Percentiles rank a stretch among this genome's conserved stretches.
Evolutionary conservation across 805 yeast genomes (phyloP).

Genomic region (Saccharomycopsis capsularis): DNA sequence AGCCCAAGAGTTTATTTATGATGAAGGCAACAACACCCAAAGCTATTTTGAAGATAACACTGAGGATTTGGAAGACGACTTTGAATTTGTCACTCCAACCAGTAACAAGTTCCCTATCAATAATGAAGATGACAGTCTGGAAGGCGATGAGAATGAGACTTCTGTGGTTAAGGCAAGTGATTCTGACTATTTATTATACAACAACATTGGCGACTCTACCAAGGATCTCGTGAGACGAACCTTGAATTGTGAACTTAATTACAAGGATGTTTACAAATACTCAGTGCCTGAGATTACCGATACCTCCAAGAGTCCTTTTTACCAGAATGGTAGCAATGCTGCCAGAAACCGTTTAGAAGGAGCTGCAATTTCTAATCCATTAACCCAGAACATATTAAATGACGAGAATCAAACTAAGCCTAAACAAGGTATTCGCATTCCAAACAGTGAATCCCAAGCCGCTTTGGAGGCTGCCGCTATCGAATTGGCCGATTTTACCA

Average conservation of each 20-base stretch:
- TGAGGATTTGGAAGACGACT: slow-evolving; percentile 19
- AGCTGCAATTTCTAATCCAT: slow-evolving; percentile 1
- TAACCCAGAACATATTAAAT: slow-evolving; percentile 8
- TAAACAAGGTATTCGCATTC: too few relatives aligned
- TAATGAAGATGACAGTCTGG: not conserved
- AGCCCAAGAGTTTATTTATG: slow-evolving; percentile 1
- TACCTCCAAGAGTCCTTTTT: slow-evolving; percentile 14
- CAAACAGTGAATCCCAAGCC: slow-evolving; percentile 3
- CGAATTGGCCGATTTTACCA: not conserved
- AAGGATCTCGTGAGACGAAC: slow-evolving; percentile 15
- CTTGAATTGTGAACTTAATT: slow-evolving; percentile 11
- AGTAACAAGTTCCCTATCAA: slow-evolving; percentile 2
- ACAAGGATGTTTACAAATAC: slow-evolving; percentile 14
- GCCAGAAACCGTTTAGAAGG: slow-evolving; percentile 2
- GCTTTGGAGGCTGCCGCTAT: slow-evolving; percentile 3
- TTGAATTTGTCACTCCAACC: slow-evolving; percentile 14
- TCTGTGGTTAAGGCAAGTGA: too few relatives aligned
- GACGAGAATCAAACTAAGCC: slow-evolving; percentile 12
- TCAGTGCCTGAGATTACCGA: slow-evolving; percentile 17
- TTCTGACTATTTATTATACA: slow-evolving; percentile 5
- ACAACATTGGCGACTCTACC: slow-evolving; percentile 17
- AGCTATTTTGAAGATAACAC: slow-evolving; percentile 13
- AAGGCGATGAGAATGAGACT: not conserved
- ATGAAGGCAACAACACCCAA: not conserved
- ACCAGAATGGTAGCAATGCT: slow-evolving; percentile 5